Evolutionary conservation across 306 rosid species (phyloP).

Genomic region (Geum urbanum): DNA sequence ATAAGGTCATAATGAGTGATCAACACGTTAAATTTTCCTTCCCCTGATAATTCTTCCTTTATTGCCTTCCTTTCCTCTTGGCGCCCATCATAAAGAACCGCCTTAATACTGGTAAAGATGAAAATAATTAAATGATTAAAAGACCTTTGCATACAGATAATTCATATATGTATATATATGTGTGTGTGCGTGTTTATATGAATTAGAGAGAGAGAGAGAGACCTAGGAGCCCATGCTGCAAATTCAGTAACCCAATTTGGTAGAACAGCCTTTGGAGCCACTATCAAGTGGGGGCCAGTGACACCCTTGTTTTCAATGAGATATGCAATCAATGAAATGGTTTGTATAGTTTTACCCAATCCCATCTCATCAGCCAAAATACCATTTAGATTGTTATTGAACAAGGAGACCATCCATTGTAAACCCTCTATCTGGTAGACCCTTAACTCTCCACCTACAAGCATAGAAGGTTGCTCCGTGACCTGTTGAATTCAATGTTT

Average conservation of each 20-base stretch:
- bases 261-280: constrained; percentile 97
- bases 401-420: constrained; percentile 98
- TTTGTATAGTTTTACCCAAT: constrained; percentile 95
- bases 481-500: constrained; percentile 48
- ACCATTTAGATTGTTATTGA: constrained; percentile 92
- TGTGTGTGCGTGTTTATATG: no score
- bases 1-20: constrained; percentile 95
- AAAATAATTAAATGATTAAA: constrained; percentile 19
- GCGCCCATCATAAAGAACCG: constrained; percentile 89
- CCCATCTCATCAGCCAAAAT: constrained; percentile 99
- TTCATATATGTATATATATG: neutral
- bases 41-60: constrained; percentile 85
- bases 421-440: constrained; percentile 93
- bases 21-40: constrained; percentile 86
- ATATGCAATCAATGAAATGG: constrained; percentile 83
- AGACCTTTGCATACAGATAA: neutral
- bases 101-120: constrained; percentile 56
- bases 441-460: constrained; percentile 96
- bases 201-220: constrained; percentile 8
- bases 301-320: constrained; percentile 85
- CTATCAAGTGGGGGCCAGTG: constrained; percentile 90
- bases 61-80: constrained; percentile 89
- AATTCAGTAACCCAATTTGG: constrained; percentile 95
- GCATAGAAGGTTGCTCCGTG: constrained; percentile 88
- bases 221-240: constrained; percentile 97